Evolutionary conservation across 208 protist species (phyloP), one percentile per base, ranked within the genome.

Genomic region (Trypanosoma congolense): DNA sequence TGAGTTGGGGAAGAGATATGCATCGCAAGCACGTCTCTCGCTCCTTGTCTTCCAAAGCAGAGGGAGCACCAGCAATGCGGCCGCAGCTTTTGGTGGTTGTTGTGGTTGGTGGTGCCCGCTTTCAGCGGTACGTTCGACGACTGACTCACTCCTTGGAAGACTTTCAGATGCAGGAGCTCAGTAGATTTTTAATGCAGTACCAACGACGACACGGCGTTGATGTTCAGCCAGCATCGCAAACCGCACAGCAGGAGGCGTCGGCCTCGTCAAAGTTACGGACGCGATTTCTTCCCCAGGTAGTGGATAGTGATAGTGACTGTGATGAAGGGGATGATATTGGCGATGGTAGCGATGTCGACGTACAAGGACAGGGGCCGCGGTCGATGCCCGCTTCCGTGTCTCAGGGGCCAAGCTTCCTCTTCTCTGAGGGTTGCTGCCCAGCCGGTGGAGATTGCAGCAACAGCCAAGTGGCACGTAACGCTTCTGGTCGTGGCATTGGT

Each of bases 81-180:
- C 26, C 47, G 38, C 43, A 59, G 41, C n/a, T 62, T n/a, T 40
- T 87, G 18, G 56, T 87, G 19, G 30, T 87, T 24, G 52, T 87
- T 47, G 69, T 68, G 0, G 63, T 78, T 64, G 70, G 70, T 5
- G 29, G 50, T 21, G 45, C 54, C 10, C 65, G 59, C 16, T 60
- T 87, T 38, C 65, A 56, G 33, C 73, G 76, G 12, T 77, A 75
- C 50, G 62, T 76, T 48, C 67, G 80, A 53, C 79, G 83, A 2
- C 65, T 91, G 2, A 66, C 72, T 5, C 66, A 83, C 63, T 55
- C 70, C 22, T 45, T 58, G 38, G 72, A 74, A n/a, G 63, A 63
- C 18, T 87, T 85, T 52, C 75, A 78, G 43, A 55, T 42, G n/a
- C 54, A 78, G 40, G 77, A 92, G 61, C 57, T 92, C 16, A 71